Evolutionary conservation across 257 asterid species (phyloP).

Genomic region (Avicennia marina): DNA sequence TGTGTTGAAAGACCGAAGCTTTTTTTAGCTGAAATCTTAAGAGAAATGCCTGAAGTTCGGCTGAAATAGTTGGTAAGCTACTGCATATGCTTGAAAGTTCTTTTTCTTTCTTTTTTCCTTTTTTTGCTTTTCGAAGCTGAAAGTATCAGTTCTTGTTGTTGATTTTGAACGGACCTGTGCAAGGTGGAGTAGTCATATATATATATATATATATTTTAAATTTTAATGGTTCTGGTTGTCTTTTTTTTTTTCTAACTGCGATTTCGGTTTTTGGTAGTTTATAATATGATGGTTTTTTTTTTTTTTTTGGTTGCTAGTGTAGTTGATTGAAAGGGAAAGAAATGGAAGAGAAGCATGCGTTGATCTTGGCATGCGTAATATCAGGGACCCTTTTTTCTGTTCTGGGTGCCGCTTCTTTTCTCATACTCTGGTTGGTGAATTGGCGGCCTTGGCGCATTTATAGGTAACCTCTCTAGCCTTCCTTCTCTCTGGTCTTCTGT

Average conservation of each 20-base stretch:
- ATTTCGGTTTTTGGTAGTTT: background rate
- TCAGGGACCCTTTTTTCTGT: conserved; percentile 80
- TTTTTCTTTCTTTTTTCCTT: background rate
- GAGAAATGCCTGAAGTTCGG: conserved; percentile 34
- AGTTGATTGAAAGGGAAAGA: conserved; percentile 40
- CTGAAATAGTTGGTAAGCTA: conserved; percentile 29
- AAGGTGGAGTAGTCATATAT: conserved; percentile 1
- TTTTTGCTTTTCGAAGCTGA: conserved; percentile 18
- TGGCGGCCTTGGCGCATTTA: conserved; percentile 99
- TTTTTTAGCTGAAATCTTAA: conserved; percentile 26
- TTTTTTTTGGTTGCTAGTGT: conserved; percentile 12
- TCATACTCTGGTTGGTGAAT: conserved; percentile 91
- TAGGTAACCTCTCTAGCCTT: conserved; percentile 38
- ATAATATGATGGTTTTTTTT: background rate
- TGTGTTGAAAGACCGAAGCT: conserved; percentile 19
- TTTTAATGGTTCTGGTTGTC: conserved; percentile 8
- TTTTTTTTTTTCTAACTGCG: background rate
- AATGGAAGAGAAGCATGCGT: conserved; percentile 68
- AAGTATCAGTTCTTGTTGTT: conserved; percentile 6
- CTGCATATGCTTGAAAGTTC: conserved; percentile 10
- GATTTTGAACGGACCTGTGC: conserved; percentile 12
- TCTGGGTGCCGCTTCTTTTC: conserved; percentile 78
- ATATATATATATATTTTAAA: background rate
- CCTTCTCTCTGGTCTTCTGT: conserved; percentile 4
- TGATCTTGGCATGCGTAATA: conserved; percentile 82